Conservation (phyloP, 2,329 filamentous ascomycete genomes). For the Calonectria hawksworthii region DNA sequence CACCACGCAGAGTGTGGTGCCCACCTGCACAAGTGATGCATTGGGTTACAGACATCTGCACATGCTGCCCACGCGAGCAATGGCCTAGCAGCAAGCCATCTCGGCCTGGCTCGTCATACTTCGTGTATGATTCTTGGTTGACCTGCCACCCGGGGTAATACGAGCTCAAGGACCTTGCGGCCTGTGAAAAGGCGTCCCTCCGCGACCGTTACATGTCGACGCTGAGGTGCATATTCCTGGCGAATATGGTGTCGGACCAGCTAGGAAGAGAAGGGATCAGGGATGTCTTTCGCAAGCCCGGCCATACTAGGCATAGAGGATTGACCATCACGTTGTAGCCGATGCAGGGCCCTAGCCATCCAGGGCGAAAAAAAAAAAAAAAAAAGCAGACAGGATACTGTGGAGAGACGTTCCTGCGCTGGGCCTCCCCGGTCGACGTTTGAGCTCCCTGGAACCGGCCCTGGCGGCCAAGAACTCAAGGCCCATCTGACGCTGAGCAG, state of each 20-base stretch:
- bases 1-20: slow-evolving; percentile 19
- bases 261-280: slow-evolving; percentile 31
- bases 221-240: slow-evolving; percentile 33
- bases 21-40: slow-evolving; percentile 28
- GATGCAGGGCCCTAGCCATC: slow-evolving; percentile 37
- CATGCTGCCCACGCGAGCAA: slow-evolving; percentile 43
- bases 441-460: slow-evolving; percentile 32
- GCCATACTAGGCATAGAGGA: slow-evolving; percentile 50
- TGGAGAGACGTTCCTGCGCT: slow-evolving; percentile 23
- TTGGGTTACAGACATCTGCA: slow-evolving; percentile 31
- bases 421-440: slow-evolving; percentile 37
- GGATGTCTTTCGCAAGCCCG: slow-evolving; percentile 51
- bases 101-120: slow-evolving; percentile 26
- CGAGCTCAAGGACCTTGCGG: slow-evolving; percentile 30
- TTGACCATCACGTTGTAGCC: slow-evolving; percentile 19
- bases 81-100: slow-evolving; percentile 31
- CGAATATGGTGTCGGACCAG: slow-evolving; percentile 33
- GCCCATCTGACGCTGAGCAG: slow-evolving; percentile 44
- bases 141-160: slow-evolving; percentile 44
- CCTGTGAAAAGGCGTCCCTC: slow-evolving; percentile 34
- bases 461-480: slow-evolving; percentile 38
- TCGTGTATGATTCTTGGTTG: slow-evolving; percentile 38
- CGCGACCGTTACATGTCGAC: slow-evolving; percentile 38
- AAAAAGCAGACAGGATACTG: slow-evolving; percentile 33
- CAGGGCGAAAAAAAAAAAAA: slow-evolving; percentile 31